These are phyloP conservation scores for Penicillium sp. DNA, from an alignment of 2,329 filamentous ascomycete species.

Conservation along the genomic window DNA sequence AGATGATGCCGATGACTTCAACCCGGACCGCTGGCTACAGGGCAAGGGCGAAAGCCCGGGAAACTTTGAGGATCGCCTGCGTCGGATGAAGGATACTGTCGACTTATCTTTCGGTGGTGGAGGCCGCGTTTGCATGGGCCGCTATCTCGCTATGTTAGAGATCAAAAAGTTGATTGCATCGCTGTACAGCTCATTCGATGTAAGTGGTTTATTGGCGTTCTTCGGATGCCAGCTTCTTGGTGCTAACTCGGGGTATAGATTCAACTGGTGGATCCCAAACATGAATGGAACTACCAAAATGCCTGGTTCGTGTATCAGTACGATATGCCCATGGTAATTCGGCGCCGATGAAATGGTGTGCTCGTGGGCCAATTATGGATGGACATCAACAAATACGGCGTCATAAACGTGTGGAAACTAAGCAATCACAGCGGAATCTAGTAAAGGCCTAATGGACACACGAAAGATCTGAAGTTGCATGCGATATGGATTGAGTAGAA, in stretches of 20 bases:
- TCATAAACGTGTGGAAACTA: background rate
- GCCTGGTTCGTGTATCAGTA: conserved; percentile 61
- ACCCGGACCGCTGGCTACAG: conserved; percentile 51
- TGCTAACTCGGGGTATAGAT: conserved; percentile 46
- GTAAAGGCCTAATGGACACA: conserved; percentile 6
- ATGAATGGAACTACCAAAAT: conserved; percentile 52
- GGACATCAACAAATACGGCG: background rate
- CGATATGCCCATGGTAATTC: conserved; percentile 49
- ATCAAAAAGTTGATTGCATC: conserved; percentile 60
- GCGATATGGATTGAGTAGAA: conserved; percentile 8
- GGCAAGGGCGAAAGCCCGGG: conserved; percentile 33
- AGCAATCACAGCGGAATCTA: background rate
- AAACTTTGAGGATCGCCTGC: conserved; percentile 34
- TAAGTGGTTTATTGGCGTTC: conserved; percentile 3
- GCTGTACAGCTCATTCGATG: conserved; percentile 32
- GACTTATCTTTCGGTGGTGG: conserved; percentile 53
- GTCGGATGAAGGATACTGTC: conserved; percentile 37
- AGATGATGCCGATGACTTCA: conserved; percentile 44
- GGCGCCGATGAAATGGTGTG: conserved; percentile 2
- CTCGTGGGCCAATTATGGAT: no score
- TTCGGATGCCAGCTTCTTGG: background rate
- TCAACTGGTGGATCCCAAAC: conserved; percentile 50
- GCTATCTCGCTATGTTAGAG: conserved; percentile 55
- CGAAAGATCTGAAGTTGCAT: conserved; percentile 8
- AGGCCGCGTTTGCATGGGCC: conserved; percentile 55